Evolutionary conservation across 768 basidiomycete genomes (phyloP), one percentile per base, ranked within the genome.

Genomic region (Xerocomellus dryophilus): DNA sequence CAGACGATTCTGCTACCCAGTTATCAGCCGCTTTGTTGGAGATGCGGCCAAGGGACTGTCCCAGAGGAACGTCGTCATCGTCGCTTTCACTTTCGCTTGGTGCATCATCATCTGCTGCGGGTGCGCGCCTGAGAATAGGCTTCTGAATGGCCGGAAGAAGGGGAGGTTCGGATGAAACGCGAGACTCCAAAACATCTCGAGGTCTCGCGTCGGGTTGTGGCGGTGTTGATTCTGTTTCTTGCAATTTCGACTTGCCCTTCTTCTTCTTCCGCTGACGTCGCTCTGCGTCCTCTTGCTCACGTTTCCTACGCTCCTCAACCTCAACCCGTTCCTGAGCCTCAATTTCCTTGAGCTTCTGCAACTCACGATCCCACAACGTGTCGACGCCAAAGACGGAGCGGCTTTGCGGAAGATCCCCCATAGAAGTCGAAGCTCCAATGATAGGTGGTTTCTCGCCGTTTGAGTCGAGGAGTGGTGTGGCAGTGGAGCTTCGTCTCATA

Each of bases 301-400:
- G 68, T 45, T 67, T 74, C 65, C 63, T 73, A 48, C 73, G 76
- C 32, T 76, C 79, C 54, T 82, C 81, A n/a, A 77, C 79, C 52
- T 83, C 85, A 11, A 62, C 66, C 51, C 74, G 78, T 66, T 94
- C 93, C 47, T 63, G 67, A 12, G 82, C 85, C 67, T 96, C 86
- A 0, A 94, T 89, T 55, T 83, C 77, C 57, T 81, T 81, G 48
- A 96, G 74, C 68, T 90, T 96, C 17, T 71, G 81, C 77, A 93
- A 80, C 70, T 97, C 94, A 38, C 83, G 79, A 65, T 95, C 88
- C 94, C 94, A 96, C 10, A 96, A 63, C n/a, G 87, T 88, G 68
- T 97, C 94, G 1, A 90, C 88, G 2, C 94, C 94, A 63, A 96
- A 97, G 10, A 95, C 91, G n/a, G 93, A 94, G 53, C 80, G 82